Percentiles rank a stretch among this genome's conserved stretches.
Conservation (phyloP, 192 early-diverging fungal species). For the Umbelopsis sp. region DNA sequence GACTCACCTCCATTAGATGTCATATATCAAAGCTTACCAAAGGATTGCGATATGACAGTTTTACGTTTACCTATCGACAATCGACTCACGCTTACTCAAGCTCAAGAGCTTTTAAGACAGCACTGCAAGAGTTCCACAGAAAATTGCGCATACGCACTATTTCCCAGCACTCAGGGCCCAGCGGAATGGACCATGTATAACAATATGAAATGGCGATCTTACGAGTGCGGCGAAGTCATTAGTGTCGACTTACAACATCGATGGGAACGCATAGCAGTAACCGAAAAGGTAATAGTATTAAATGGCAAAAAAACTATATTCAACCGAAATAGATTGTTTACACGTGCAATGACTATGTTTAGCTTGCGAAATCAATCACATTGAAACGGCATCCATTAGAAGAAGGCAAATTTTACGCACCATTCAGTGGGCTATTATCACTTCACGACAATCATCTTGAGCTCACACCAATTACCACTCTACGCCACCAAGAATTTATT, state of each 20-base stretch:
- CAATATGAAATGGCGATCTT: slow-evolving; percentile 10
- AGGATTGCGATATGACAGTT: slow-evolving; percentile 17
- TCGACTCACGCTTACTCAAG: slow-evolving; percentile 21
- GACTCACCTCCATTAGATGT: neutral
- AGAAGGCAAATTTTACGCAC: slow-evolving; percentile 17
- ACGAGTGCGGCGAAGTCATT: slow-evolving; percentile 25
- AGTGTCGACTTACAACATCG: slow-evolving; percentile 25
- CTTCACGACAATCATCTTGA: slow-evolving; percentile 28
- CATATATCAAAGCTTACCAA: slow-evolving; percentile 1
- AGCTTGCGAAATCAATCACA: neutral
- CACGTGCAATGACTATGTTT: neutral
- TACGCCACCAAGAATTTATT: slow-evolving; percentile 18
- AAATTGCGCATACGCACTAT: slow-evolving; percentile 7
- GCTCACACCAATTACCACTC: neutral
- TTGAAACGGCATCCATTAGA: neutral
- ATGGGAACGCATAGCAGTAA: slow-evolving; percentile 29
- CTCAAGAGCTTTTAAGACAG: neutral
- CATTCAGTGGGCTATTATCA: slow-evolving; percentile 21
- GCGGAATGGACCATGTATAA: slow-evolving; percentile 10
- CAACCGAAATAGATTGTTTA: neutral
- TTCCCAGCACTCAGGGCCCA: slow-evolving; percentile 21
- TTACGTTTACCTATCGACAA: slow-evolving; percentile 26
- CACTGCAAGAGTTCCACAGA: slow-evolving; percentile 7
- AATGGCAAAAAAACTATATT: neutral
- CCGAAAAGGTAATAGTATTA: slow-evolving; percentile 30